Evolutionary conservation across 1,284 basidiomycete genomes (phyloP).

Genomic region (Tilletia setariae): DNA sequence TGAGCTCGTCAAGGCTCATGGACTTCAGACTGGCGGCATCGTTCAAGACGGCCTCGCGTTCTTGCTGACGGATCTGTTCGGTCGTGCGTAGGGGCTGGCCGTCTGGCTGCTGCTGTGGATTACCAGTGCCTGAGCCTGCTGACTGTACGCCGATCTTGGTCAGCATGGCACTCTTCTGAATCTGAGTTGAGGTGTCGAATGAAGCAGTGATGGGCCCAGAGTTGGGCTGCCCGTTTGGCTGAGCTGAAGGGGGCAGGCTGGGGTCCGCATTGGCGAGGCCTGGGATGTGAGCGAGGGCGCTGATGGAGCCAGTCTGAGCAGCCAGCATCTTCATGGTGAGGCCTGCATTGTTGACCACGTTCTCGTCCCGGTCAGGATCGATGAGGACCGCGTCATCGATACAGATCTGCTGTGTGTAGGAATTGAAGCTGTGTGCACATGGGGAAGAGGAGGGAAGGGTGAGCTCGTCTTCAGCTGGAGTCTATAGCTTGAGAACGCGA

Average conservation of each 20-base stretch:
- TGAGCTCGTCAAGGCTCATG: conserved; percentile 6
- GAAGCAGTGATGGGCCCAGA: background rate
- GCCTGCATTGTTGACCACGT: conserved; percentile 16
- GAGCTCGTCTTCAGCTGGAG: too few relatives aligned
- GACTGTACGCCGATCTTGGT: background rate
- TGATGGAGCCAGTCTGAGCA: background rate
- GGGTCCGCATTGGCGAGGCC: conserved; percentile 7
- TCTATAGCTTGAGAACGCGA: too few relatives aligned
- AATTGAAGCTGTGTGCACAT: conserved; percentile 11
- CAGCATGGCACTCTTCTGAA: background rate
- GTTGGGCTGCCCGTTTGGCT: background rate
- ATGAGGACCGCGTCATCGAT: conserved; percentile 18
- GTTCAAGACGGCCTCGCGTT: background rate
- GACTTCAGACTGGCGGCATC: conserved; percentile 10
- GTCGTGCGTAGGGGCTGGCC: background rate
- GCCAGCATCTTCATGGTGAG: conserved; percentile 19
- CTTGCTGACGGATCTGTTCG: background rate
- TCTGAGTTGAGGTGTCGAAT: background rate
- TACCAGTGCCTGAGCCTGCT: background rate
- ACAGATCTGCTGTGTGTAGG: conserved; percentile 19
- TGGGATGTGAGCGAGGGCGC: background rate
- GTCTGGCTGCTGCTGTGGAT: background rate
- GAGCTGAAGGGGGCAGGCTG: background rate
- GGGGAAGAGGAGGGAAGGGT: background rate
- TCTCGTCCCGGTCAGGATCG: conserved; percentile 13